Evolutionary conservation across 805 yeast species (phyloP).

Genomic region (Schwanniomyces yamadae): DNA sequence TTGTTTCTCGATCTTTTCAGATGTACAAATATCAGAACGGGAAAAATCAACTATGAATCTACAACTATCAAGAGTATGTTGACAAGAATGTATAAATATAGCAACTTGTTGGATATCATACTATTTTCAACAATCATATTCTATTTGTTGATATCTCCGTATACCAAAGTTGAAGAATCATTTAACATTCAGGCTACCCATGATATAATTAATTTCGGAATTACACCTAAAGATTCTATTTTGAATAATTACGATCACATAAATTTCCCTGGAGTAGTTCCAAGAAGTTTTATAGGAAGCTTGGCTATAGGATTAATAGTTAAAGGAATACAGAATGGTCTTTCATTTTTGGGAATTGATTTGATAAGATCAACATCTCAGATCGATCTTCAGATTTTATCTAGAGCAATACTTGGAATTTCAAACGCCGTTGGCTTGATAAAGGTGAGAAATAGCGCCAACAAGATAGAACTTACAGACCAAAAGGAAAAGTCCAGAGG

Average conservation of each 20-base stretch:
- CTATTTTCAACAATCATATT: slow-evolving; percentile 47
- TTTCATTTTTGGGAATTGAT: slow-evolving; percentile 19
- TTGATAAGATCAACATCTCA: slow-evolving; percentile 24
- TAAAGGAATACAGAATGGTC: slow-evolving; percentile 29
- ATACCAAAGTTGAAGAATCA: slow-evolving; percentile 91
- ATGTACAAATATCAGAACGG: background rate
- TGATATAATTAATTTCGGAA: slow-evolving; percentile 70
- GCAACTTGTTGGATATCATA: slow-evolving; percentile 20
- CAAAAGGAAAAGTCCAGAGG: slow-evolving; percentile 16
- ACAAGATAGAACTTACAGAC: slow-evolving; percentile 21
- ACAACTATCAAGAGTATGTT: background rate
- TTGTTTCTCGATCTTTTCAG: too few relatives aligned
- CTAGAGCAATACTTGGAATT: slow-evolving; percentile 62
- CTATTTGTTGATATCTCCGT: slow-evolving; percentile 65
- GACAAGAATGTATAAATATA: slow-evolving; percentile 16
- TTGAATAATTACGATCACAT: slow-evolving; percentile 65
- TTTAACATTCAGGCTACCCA: slow-evolving; percentile 88
- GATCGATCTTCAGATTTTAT: slow-evolving; percentile 50
- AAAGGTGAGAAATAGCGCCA: slow-evolving; percentile 42
- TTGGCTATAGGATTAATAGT: slow-evolving; percentile 48
- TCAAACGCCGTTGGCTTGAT: slow-evolving; percentile 56
- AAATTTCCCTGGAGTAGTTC: slow-evolving; percentile 85
- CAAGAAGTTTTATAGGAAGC: slow-evolving; percentile 80
- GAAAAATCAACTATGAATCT: background rate
- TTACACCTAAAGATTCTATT: slow-evolving; percentile 23